These are phyloP conservation scores for Globisporangium alternatum DNA, from an alignment of 352 stramenopile species.

Conservation along the genomic window DNA sequence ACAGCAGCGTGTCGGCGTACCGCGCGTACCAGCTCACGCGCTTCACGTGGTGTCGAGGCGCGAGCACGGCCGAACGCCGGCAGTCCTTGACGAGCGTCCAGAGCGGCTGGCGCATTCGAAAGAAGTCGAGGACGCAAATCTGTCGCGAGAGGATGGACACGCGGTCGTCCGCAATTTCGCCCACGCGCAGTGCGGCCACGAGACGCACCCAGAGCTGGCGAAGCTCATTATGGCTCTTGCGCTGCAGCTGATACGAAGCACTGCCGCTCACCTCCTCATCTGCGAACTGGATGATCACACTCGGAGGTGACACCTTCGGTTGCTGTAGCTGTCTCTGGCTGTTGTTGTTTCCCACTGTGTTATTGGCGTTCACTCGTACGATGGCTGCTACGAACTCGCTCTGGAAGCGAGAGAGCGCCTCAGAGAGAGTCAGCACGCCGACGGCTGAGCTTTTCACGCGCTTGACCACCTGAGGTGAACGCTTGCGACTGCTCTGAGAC, in stretches of 20 bases:
- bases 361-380: background rate
- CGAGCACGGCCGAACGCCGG: slow-evolving; percentile 15
- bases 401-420: slow-evolving; percentile 12
- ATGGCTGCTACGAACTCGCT: background rate
- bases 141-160: slow-evolving; percentile 30
- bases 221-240: slow-evolving; percentile 13
- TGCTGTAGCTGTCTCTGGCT: background rate
- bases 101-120: slow-evolving; percentile 24
- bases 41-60: slow-evolving; percentile 18
- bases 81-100: slow-evolving; percentile 44
- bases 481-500: background rate
- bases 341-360: background rate
- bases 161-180: slow-evolving; percentile 20
- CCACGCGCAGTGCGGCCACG: slow-evolving; percentile 28
- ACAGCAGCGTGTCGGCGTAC: slow-evolving; percentile 27
- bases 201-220: slow-evolving; percentile 24
- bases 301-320: background rate
- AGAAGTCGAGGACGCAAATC: slow-evolving; percentile 21
- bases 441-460: slow-evolving; percentile 6
- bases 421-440: slow-evolving; percentile 19
- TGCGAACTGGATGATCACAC: slow-evolving; percentile 16
- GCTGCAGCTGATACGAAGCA: slow-evolving; percentile 4
- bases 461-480: slow-evolving; percentile 5
- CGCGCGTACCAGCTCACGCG: slow-evolving; percentile 26
- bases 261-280: slow-evolving; percentile 13